Conservation (phyloP, 2,329 filamentous ascomycete species). For the Aspergillus japonicus region DNA sequence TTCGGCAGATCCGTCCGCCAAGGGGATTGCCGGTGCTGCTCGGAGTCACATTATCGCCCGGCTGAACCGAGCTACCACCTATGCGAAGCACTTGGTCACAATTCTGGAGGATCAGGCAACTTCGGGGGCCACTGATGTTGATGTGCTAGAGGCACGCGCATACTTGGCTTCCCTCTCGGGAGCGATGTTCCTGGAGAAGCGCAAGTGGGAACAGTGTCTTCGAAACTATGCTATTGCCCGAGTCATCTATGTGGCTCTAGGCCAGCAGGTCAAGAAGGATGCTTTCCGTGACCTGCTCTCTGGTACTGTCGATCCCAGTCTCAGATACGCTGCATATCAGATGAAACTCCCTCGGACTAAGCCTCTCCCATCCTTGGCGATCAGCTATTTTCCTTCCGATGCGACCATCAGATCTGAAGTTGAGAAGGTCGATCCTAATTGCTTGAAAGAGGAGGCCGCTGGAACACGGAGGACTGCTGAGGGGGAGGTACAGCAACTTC, state of each 20-base stretch:
- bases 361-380: constrained; percentile 74
- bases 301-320: constrained; percentile 85
- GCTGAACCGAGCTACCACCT: constrained; percentile 72
- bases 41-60: constrained; percentile 87
- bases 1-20: constrained; percentile 67
- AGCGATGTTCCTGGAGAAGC: constrained; percentile 80
- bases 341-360: constrained; percentile 82
- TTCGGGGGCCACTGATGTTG: constrained; percentile 66
- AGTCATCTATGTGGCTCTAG: constrained; percentile 78
- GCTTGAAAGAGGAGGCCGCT: constrained; percentile 61
- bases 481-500: constrained; percentile 52
- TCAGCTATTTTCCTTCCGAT: constrained; percentile 70
- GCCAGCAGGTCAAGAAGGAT: constrained; percentile 65
- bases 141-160: constrained; percentile 80
- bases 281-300: constrained; percentile 82
- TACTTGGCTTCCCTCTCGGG: constrained; percentile 78
- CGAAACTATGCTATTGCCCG: constrained; percentile 72
- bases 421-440: constrained; percentile 66
- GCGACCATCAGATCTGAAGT: constrained; percentile 63
- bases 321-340: constrained; percentile 93
- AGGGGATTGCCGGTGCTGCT: constrained; percentile 74
- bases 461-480: constrained; percentile 48
- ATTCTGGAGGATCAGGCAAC: constrained; percentile 62
- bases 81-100: constrained; percentile 66
- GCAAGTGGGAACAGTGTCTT: constrained; percentile 78